Conservation (phyloP, 768 basidiomycete species). For the Leccinum aurantiacum region DNA sequence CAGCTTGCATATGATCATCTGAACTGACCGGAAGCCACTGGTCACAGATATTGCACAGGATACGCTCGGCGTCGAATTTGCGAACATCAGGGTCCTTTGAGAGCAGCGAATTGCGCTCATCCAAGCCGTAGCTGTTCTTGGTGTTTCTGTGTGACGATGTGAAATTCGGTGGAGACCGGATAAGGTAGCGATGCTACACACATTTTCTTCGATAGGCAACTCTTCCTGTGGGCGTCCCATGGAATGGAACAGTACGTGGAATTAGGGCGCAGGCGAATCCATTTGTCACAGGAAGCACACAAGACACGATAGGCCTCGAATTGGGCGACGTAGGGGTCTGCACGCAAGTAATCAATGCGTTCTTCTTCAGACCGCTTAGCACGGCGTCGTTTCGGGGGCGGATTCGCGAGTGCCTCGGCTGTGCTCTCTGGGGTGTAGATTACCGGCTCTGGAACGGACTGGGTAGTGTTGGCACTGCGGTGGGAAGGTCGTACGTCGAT, state of each 20-base stretch:
- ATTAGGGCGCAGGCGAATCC: conserved; percentile 83
- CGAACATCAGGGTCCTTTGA: conserved; percentile 68
- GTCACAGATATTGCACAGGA: conserved; percentile 69
- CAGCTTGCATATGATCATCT: conserved; percentile 59
- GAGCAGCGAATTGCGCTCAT: conserved; percentile 59
- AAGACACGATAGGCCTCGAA: conserved; percentile 80
- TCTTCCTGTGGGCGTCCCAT: conserved; percentile 84
- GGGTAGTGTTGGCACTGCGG: conserved; percentile 33
- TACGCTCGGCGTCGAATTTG: conserved; percentile 71
- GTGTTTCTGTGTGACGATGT: conserved; percentile 26
- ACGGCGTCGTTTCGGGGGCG: conserved; percentile 61
- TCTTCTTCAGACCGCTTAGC: conserved; percentile 79
- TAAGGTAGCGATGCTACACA: conserved; percentile 33
- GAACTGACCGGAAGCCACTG: conserved; percentile 61
- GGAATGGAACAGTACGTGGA: conserved; percentile 88
- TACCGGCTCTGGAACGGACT: conserved; percentile 36
- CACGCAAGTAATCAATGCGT: conserved; percentile 64
- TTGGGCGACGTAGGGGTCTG: conserved; percentile 75
- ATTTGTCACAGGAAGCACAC: conserved; percentile 79
- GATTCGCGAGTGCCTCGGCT: conserved; percentile 44
- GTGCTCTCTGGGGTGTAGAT: conserved; percentile 45
- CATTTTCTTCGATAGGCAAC: conserved; percentile 78
- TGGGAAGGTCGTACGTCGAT: conserved; percentile 6
- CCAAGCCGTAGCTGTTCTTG: conserved; percentile 58
- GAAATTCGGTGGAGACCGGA: conserved; percentile 10